These are phyloP conservation scores for Russula olivacea DNA, from an alignment of 768 basidiomycete species.

Conservation along the genomic window DNA sequence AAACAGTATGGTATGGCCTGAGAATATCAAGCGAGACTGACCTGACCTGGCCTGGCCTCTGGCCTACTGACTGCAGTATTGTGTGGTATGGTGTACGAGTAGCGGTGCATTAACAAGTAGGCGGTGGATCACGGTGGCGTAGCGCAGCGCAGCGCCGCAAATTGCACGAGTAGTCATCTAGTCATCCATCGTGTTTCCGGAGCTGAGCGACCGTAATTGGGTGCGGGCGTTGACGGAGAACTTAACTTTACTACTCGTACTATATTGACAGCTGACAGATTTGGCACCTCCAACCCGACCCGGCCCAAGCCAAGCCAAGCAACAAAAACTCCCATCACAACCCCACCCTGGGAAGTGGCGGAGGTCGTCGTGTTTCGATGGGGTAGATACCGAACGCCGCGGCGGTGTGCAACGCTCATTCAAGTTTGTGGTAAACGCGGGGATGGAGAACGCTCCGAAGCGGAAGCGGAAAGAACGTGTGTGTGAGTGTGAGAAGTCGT, in stretches of 20 bases:
- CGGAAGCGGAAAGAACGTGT: neutral
- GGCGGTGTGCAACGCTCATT: neutral
- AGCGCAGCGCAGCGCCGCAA: too few relatives aligned
- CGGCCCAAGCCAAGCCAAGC: neutral
- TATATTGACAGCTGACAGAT: neutral
- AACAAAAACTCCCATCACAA: neutral
- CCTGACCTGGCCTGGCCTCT: too few relatives aligned
- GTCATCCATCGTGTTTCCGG: neutral
- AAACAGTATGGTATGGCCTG: too few relatives aligned
- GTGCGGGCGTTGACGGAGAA: neutral
- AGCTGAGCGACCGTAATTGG: neutral
- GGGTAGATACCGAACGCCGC: neutral
- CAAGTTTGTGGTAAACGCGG: too few relatives aligned
- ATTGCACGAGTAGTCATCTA: too few relatives aligned
- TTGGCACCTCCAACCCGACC: neutral
- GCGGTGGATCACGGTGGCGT: too few relatives aligned
- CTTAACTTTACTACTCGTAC: too few relatives aligned
- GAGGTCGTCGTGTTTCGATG: neutral
- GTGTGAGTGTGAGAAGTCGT: neutral
- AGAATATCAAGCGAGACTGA: too few relatives aligned
- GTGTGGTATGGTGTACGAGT: too few relatives aligned
- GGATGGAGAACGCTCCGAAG: neutral
- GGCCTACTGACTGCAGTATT: too few relatives aligned
- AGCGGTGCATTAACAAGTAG: too few relatives aligned
- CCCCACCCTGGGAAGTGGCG: neutral